Evolutionary conservation across 2,329 filamentous ascomycete species (phyloP).

Genomic region (Apiospora kogelbergensis): DNA sequence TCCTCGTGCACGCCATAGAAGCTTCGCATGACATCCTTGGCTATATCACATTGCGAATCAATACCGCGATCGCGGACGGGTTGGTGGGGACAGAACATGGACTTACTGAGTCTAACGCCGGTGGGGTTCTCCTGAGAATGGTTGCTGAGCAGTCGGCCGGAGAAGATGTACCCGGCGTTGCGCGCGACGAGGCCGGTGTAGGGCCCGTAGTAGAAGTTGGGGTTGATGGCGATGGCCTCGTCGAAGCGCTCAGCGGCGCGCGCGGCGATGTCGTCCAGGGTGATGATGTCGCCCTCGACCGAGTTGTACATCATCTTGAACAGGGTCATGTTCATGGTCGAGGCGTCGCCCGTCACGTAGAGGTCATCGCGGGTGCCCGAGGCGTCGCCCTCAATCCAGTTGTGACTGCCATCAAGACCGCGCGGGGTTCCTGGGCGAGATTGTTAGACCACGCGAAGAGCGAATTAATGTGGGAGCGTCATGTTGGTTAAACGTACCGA

Average conservation of each 20-base stretch:
- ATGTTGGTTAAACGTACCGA: constrained; percentile 26
- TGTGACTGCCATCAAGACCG: constrained; percentile 52
- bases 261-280: constrained; percentile 41
- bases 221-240: constrained; percentile 49
- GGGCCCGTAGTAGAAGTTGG: constrained; percentile 54
- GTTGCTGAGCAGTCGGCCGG: constrained; percentile 43
- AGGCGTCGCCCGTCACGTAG: constrained; percentile 49
- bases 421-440: constrained; percentile 32
- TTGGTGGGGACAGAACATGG: not conserved
- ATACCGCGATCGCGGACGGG: not conserved
- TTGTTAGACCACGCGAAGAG: no score
- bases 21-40: constrained; percentile 40
- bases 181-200: constrained; percentile 48
- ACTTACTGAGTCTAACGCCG: constrained; percentile 32
- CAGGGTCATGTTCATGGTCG: constrained; percentile 50
- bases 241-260: constrained; percentile 45
- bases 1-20: constrained; percentile 46
- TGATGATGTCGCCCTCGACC: constrained; percentile 34
- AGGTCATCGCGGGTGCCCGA: constrained; percentile 54
- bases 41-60: constrained; percentile 20
- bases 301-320: constrained; percentile 49
- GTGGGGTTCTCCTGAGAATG: constrained; percentile 40
- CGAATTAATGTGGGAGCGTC: no score
- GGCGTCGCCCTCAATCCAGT: constrained; percentile 54
- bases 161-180: constrained; percentile 52